Evolutionary conservation across 2,329 filamentous ascomycete genomes (phyloP), one percentile per base, ranked within the genome.

Genomic region (Catunica adiposa): DNA sequence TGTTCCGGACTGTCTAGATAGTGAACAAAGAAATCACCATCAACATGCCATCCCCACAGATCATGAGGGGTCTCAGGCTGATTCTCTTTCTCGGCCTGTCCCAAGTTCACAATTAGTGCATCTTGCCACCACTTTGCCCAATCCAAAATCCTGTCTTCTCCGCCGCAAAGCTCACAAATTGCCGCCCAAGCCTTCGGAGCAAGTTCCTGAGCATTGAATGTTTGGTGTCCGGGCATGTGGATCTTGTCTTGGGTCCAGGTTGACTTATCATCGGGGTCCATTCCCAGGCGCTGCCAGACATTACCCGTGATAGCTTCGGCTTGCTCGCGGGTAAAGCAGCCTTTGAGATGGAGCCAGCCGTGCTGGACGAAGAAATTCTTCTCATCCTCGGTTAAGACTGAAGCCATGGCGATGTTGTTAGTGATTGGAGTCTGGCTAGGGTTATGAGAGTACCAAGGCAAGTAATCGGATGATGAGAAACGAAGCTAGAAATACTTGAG

Each of bases 1-100:
- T 86, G 83, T 67, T 86, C 83, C 0, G 78, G 78, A 20, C 77
- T 82, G 63, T 86, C 82, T 37, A 86, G 74, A 61, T 81, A 86
- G 68, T 86, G 82, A 3, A 82, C 73, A 64, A 86, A 86, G 65
- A 84, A 85, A 61, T 86, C 82, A 7, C 82, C 82, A 65, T 85
- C 82, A 17, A 83, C 79, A 65, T 85, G 82, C 82, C 82, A 86
- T 22, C 70, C 70, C 6, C 70, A 62, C 22, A 84, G 67, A 0
- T 78, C 71, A 53, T 73, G 69, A 0, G 79, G 79, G 37, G 71
- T 66, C 2, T 73, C 65, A 7, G 72, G 69, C 52, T 70, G 70
- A 3, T 74, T 73, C 58, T 77, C 74, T 51, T 69, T 69, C 53
- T 75, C 72, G 0, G 72, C 63, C 1, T 72, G 78, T 11, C 83